Percentiles rank a stretch among this genome's conserved stretches.
Conservation (phyloP, 2,329 filamentous ascomycete genomes). For the Fusarium nurragi region DNA sequence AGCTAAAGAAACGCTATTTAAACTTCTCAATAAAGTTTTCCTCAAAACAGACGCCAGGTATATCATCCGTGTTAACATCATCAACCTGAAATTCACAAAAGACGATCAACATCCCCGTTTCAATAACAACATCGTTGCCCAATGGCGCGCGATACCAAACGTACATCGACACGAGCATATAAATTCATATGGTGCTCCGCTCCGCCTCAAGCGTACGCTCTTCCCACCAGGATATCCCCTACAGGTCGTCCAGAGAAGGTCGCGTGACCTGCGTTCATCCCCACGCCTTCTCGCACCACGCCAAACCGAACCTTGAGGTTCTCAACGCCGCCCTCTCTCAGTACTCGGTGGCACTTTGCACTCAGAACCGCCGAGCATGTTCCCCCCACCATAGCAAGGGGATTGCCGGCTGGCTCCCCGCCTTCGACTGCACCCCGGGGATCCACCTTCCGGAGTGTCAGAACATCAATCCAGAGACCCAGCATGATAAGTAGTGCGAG, state of each 20-base stretch:
- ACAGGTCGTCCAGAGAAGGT: slow-evolving; percentile 54
- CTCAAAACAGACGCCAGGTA: slow-evolving; percentile 28
- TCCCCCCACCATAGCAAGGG: slow-evolving; percentile 58
- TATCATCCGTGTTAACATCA: slow-evolving; percentile 23
- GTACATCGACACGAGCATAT: background rate
- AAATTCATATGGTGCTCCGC: background rate
- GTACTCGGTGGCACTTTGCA: slow-evolving; percentile 57
- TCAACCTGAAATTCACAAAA: slow-evolving; percentile 1
- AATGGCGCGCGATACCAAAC: background rate
- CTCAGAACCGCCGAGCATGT: slow-evolving; percentile 63
- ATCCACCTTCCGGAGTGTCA: slow-evolving; percentile 55
- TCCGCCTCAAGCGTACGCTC: slow-evolving; percentile 37
- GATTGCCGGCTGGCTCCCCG: slow-evolving; percentile 56
- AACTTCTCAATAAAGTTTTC: slow-evolving; percentile 20
- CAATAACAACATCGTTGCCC: background rate
- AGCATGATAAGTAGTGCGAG: slow-evolving; percentile 53
- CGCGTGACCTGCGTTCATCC: slow-evolving; percentile 54
- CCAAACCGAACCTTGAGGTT: slow-evolving; percentile 56
- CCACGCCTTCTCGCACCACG: slow-evolving; percentile 53
- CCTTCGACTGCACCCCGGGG: slow-evolving; percentile 48
- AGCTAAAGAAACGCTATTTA: background rate
- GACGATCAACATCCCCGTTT: slow-evolving; percentile 6
- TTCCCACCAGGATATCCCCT: slow-evolving; percentile 42
- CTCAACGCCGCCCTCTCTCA: slow-evolving; percentile 49
- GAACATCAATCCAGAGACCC: slow-evolving; percentile 47